Base-by-base conservation (phyloP, 768 basidiomycete species). In the Naganishia onofrii region DNA sequence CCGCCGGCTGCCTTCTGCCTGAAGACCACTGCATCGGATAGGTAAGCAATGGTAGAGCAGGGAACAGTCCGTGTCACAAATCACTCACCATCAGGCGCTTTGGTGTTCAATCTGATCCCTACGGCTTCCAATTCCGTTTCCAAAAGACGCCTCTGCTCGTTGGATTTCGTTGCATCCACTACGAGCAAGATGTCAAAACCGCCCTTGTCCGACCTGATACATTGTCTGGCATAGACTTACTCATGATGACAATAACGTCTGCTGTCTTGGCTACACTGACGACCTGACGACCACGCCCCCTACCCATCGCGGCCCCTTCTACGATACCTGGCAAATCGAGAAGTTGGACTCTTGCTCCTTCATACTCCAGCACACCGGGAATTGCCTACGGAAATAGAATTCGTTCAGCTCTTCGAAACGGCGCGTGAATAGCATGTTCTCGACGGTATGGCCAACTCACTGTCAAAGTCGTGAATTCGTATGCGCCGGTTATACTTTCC, bases 291-390 rank as follows among this genome's bases (percentile, higher is more conserved):
- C 95, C 95, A 74, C 95, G 86, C 13, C 95, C 94, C 72, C 93
- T 87, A 71, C 90, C 89, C 63, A 78, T 78, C 10, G 82, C 79
- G 10, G 82, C 82, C 57, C 81, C 82, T 68, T 82, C 81, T 9
- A 97, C 92, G 74, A 97, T 97, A 81, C 94, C 94, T 1, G 94
- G 94, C 36, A 97, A 83, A 86, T 97, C 94, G 19, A 97, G 86
- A 53, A 97, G 85, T 79, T 99, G 96, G 68, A 98, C 93, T 52
- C 92, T 86, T 2, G 89, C 89, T 32, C 96, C 96, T 80, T 95
- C 88, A 79, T 98, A 91, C 76, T 98, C 94, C 21, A 98, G 87
- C 3, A 98, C 96, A 58, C 96, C 96, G 42, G 96, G 95, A 71
- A 99, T 98, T 12, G 96, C 95, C 79, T 81, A 68, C 21, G n/a